A percentile compares a stretch with the other conserved stretches of the same genome.
These are phyloP conservation scores for Macaranga tanarius DNA, from an alignment of 441 rosid species.

Conservation along the genomic window DNA sequence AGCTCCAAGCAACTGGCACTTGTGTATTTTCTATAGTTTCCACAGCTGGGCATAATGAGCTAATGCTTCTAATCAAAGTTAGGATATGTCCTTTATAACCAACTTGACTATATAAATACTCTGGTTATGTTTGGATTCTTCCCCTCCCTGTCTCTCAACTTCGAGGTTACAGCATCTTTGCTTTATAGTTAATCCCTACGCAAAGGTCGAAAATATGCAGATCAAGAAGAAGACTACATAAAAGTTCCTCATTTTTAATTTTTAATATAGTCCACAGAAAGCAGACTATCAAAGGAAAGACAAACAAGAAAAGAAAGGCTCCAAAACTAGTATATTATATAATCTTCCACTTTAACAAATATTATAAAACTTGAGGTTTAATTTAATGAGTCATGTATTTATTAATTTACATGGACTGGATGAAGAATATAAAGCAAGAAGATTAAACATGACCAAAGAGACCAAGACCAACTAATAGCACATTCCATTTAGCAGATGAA, in stretches of 20 bases:
- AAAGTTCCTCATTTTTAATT: background rate
- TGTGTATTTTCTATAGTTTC: conserved; percentile 5
- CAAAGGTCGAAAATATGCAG: background rate
- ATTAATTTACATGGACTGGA: background rate
- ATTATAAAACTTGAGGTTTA: background rate
- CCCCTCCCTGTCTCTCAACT: background rate
- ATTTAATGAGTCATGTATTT: background rate
- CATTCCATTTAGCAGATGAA: too few species aligned
- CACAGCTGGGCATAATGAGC: background rate
- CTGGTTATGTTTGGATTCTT: too few species aligned
- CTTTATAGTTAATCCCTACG: background rate
- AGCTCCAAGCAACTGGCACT: background rate
- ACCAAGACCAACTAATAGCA: too few species aligned
- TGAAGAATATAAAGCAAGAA: background rate
- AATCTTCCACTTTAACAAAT: background rate
- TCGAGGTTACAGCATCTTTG: background rate
- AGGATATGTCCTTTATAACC: background rate
- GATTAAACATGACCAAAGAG: too few species aligned
- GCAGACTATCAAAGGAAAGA: background rate
- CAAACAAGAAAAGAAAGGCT: background rate
- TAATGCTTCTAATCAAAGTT: conserved; percentile 9
- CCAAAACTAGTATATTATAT: background rate
- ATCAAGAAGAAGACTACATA: background rate
- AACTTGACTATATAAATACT: background rate
- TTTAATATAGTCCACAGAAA: background rate